These are phyloP conservation scores for Candida krabiensis DNA, from an alignment of 805 yeast species.

Conservation along the genomic window DNA sequence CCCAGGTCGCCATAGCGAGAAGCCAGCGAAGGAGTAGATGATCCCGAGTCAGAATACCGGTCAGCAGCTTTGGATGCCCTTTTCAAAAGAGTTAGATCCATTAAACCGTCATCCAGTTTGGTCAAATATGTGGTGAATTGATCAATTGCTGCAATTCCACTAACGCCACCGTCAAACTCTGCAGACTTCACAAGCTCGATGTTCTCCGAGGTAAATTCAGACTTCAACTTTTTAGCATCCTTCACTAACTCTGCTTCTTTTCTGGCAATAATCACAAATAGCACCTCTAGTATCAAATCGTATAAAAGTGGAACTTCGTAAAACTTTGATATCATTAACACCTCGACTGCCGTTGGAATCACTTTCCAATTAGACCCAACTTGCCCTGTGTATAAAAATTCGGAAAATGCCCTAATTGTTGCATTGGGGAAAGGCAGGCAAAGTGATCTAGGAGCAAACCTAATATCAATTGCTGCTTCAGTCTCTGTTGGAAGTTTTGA, in stretches of 20 bases:
- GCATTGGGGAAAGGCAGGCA: constrained; percentile 66
- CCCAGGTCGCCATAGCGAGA: neutral
- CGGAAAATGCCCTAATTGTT: constrained; percentile 65
- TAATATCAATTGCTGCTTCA: constrained; percentile 47
- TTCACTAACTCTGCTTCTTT: constrained; percentile 55
- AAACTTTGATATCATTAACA: constrained; percentile 59
- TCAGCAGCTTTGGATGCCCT: constrained; percentile 40
- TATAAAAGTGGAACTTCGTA: constrained; percentile 70
- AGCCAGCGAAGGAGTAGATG: constrained; percentile 2
- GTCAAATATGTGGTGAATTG: constrained; percentile 56
- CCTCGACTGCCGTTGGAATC: constrained; percentile 66
- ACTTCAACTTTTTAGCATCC: constrained; percentile 37
- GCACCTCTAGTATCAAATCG: constrained; percentile 65
- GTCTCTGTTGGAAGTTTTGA: constrained; percentile 17
- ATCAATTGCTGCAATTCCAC: constrained; percentile 34
- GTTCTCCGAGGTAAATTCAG: constrained; percentile 14
- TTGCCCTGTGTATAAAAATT: constrained; percentile 77
- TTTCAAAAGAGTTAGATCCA: constrained; percentile 54
- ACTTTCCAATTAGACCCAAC: constrained; percentile 74
- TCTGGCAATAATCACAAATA: constrained; percentile 68
- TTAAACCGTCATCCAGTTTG: constrained; percentile 64
- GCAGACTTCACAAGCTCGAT: constrained; percentile 5
- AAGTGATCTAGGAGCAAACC: constrained; percentile 64
- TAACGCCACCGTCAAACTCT: constrained; percentile 13
- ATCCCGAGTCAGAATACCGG: constrained; percentile 14